Percentiles rank a stretch among this genome's conserved stretches.
These are phyloP conservation scores for Lipomyces spencermartinsiae DNA, from an alignment of 805 yeast species.

Conservation along the genomic window DNA sequence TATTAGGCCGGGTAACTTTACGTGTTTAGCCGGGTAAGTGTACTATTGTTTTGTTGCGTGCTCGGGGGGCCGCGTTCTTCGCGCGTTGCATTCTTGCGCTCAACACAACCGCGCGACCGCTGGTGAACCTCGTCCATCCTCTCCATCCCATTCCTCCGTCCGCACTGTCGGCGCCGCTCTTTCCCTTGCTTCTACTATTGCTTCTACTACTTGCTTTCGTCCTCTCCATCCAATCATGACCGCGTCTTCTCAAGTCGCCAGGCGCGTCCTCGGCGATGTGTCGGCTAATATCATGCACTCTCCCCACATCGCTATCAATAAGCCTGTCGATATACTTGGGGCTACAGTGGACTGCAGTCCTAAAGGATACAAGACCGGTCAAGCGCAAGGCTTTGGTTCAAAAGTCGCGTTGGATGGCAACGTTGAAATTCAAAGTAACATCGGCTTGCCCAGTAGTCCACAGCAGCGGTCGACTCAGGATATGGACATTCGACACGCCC, in stretches of 20 bases:
- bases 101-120: too few species aligned
- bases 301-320: neutral
- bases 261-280: constrained; percentile 30
- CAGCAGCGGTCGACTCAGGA: constrained; percentile 1
- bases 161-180: neutral
- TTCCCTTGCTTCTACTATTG: neutral
- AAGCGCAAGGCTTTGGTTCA: neutral
- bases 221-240: neutral
- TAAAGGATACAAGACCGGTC: neutral
- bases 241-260: constrained; percentile 8
- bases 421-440: neutral
- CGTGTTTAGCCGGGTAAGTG: too few species aligned
- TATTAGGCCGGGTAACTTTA: too few species aligned
- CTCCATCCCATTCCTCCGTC: neutral
- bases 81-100: neutral
- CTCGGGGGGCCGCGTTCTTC: neutral
- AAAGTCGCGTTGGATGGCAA: neutral
- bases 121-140: neutral
- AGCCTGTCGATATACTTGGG: neutral
- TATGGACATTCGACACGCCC: neutral
- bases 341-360: neutral
- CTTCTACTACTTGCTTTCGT: neutral
- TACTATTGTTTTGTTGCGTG: too few species aligned
- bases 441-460: constrained; percentile 16
- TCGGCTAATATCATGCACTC: constrained; percentile 23